These are phyloP conservation scores for Roridomyces roridus DNA, from an alignment of 768 basidiomycete genomes.

Conservation along the genomic window DNA sequence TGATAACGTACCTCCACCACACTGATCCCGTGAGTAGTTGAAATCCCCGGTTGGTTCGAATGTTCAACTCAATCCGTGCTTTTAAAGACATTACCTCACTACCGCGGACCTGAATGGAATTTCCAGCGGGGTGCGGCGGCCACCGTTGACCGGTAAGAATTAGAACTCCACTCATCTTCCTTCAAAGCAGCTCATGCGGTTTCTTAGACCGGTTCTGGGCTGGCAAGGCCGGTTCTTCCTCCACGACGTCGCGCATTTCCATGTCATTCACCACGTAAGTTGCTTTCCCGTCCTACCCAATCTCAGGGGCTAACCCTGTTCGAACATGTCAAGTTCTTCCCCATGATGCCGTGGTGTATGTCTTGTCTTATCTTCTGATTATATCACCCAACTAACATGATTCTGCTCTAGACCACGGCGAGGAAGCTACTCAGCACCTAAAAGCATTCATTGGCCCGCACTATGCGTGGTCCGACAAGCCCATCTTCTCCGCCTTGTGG, in stretches of 20 bases:
- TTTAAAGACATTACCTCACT: constrained; percentile 43
- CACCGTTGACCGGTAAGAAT: constrained; percentile 42
- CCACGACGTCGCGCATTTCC: constrained; percentile 63
- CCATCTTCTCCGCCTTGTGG: constrained; percentile 36
- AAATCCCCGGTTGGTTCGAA: background rate
- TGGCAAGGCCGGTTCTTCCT: constrained; percentile 57
- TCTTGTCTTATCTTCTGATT: too few relatives aligned
- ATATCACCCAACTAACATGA: background rate
- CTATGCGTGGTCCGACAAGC: constrained; percentile 31
- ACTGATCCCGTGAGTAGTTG: constrained; percentile 47
- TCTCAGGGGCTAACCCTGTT: too few relatives aligned
- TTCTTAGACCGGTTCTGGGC: constrained; percentile 43
- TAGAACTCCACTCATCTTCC: background rate
- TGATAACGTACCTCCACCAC: constrained; percentile 65
- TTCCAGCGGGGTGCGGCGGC: constrained; percentile 53
- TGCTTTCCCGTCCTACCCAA: too few relatives aligned
- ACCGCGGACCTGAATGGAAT: constrained; percentile 51
- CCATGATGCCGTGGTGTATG: constrained; percentile 7
- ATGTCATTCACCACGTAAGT: constrained; percentile 65
- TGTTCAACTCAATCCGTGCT: too few relatives aligned
- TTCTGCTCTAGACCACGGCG: constrained; percentile 29
- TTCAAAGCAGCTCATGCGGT: background rate
- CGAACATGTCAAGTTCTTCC: background rate
- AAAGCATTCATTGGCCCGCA: constrained; percentile 34
- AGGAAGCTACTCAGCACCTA: constrained; percentile 34